Conservation (phyloP, 2,329 filamentous ascomycete genomes). For the Kalaharituber pfeilii region DNA sequence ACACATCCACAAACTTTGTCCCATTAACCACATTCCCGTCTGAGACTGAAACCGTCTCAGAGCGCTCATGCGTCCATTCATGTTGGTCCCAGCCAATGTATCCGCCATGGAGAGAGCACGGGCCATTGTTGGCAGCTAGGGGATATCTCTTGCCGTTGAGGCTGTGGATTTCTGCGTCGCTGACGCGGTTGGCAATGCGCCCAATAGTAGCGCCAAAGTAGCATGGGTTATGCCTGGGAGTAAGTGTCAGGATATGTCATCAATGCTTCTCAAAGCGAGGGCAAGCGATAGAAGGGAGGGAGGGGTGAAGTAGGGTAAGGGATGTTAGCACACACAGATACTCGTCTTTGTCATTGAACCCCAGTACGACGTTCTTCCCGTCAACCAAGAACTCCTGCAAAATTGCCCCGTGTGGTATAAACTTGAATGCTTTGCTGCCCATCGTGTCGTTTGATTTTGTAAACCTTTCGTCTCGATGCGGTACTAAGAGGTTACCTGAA, state of each 20-base stretch:
- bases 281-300: not conserved
- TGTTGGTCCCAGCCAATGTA: constrained; percentile 64
- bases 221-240: constrained; percentile 54
- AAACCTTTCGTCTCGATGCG: no score
- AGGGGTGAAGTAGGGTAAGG: not conserved
- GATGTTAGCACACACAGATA: no score
- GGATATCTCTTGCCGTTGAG: constrained; percentile 56
- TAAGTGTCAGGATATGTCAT: constrained; percentile 29
- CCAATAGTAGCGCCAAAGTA: constrained; percentile 93
- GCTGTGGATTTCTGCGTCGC: constrained; percentile 48
- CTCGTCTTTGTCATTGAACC: constrained; percentile 52
- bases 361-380: constrained; percentile 71
- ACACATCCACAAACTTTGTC: constrained; percentile 31
- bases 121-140: constrained; percentile 57
- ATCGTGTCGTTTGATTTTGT: no score
- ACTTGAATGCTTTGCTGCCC: constrained; percentile 28
- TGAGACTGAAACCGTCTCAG: constrained; percentile 27
- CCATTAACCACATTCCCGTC: constrained; percentile 12
- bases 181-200: constrained; percentile 64
- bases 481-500: no score
- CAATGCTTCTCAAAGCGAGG: not conserved
- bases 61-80: constrained; percentile 53
- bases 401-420: constrained; percentile 60
- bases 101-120: constrained; percentile 61
- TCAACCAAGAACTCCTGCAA: constrained; percentile 65